A percentile compares a stretch with the other conserved stretches of the same genome.
phyloP scores from a whole-genome alignment of 2,329 filamentous ascomycete species.

The Pseudopyrenochaeta lycopersici region DNA sequence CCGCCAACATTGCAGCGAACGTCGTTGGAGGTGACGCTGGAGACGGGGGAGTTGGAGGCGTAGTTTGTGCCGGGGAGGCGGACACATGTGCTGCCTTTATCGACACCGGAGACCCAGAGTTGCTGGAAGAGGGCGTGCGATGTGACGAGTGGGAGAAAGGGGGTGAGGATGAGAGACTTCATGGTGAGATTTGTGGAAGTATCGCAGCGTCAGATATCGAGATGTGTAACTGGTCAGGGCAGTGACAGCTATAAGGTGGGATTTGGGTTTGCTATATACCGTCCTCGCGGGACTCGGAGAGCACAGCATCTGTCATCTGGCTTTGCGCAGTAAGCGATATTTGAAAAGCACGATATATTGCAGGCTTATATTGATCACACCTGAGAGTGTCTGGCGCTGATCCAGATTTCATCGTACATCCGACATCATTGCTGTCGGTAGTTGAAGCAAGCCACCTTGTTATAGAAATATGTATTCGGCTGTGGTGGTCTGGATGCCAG shows the following conservation, averaged over 20 bases:
- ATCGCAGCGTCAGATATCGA: too few relatives aligned
- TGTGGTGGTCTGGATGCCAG: not conserved
- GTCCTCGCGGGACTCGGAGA: too few relatives aligned
- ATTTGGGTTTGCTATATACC: too few relatives aligned
- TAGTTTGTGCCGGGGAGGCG: constrained; percentile 20
- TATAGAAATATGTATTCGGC: constrained; percentile 2
- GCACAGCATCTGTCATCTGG: too few relatives aligned
- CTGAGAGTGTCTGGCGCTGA: not conserved
- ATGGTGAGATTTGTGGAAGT: constrained; percentile 6
- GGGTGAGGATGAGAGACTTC: constrained; percentile 23
- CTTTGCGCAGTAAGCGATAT: too few relatives aligned
- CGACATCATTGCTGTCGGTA: constrained; percentile 3
- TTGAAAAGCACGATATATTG: too few relatives aligned
- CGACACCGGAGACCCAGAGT: constrained; percentile 56
- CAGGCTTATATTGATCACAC: not conserved
- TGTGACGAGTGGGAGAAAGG: constrained; percentile 25
- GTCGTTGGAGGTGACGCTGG: constrained; percentile 60
- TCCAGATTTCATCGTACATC: constrained; percentile 1
- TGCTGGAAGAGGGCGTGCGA: constrained; percentile 60
- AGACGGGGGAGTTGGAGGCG: constrained; percentile 44
- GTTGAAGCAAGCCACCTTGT: constrained; percentile 7
- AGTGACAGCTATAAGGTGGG: too few relatives aligned
- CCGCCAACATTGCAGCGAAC: constrained; percentile 59
- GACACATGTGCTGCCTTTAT: constrained; percentile 34
- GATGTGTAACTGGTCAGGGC: too few relatives aligned